Conservation (phyloP, 1,284 basidiomycete species). For the Boletellus deceptivus region DNA sequence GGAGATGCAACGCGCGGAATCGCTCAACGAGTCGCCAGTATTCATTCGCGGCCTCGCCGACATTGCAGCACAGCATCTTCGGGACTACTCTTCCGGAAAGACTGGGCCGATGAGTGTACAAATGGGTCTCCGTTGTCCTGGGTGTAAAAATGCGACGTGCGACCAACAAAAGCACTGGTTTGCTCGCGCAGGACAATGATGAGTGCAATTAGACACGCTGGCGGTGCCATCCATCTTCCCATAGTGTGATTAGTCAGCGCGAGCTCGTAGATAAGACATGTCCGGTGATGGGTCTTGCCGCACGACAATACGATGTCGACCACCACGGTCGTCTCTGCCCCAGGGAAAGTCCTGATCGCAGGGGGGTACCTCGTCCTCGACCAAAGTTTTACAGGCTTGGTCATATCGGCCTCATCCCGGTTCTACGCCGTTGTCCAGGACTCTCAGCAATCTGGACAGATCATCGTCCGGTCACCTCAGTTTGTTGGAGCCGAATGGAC, state of each 20-base stretch:
- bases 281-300: too few species aligned
- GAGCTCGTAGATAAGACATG: neutral
- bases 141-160: slow-evolving; percentile 89
- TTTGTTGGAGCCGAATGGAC: slow-evolving; percentile 81
- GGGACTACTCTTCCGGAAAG: slow-evolving; percentile 53
- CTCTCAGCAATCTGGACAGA: slow-evolving; percentile 33
- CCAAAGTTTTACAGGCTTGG: slow-evolving; percentile 76
- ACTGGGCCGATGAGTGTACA: slow-evolving; percentile 72
- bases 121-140: slow-evolving; percentile 87
- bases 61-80: slow-evolving; percentile 82
- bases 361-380: slow-evolving; percentile 96
- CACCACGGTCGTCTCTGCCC: slow-evolving; percentile 77
- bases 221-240: neutral
- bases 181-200: slow-evolving; percentile 48
- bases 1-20: slow-evolving; percentile 87
- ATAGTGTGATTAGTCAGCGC: slow-evolving; percentile 5
- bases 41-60: slow-evolving; percentile 97
- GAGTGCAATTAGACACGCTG: neutral
- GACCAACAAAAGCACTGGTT: slow-evolving; percentile 90
- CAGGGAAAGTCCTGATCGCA: slow-evolving; percentile 93
- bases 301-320: slow-evolving; percentile 36
- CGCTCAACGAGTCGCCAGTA: slow-evolving; percentile 97
- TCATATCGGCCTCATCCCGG: slow-evolving; percentile 87
- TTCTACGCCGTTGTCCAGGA: slow-evolving; percentile 79
- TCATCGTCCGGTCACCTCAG: slow-evolving; percentile 88